Evolutionary conservation across 2,329 filamentous ascomycete genomes (phyloP), one percentile per base, ranked within the genome.

Genomic region (Dactylella cylindrospora): DNA sequence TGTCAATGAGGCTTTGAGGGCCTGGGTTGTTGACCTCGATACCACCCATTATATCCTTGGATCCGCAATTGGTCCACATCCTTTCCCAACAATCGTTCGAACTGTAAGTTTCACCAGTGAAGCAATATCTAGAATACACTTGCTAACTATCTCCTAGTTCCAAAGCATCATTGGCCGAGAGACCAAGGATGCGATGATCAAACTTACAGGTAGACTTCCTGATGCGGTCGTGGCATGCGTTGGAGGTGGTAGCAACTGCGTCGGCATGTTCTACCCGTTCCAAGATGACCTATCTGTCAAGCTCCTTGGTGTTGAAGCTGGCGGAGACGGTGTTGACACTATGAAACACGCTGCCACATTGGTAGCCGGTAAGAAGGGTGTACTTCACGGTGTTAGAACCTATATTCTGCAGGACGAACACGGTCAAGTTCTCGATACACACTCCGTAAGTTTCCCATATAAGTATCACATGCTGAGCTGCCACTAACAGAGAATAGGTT

Each of bases 21-120:
- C 88, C 65, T 98, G 93, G 93, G 90, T 98, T 13, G 86, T 90
- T 53, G 81, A 90, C 68, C 86, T 98, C 12, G 84, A 90, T 69
- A 94, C 88, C 13, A 97, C 93, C 0, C 93, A 98, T 78, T 98
- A 97, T 78, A 93, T 97, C 70, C 95, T 98, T 69, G 93, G 93
- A 53, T 96, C 90, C 12, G 93, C 93, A 36, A 98, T 98, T 69
- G 93, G 93, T 0, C 93, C 93, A 40, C 93, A 98, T 73, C 93
- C 93, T 8, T 97, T 96, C 84, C 93, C 93, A 1, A 95, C 89
- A 45, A 97, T 97, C 65, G 93, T 97, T 46, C 85, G 93, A 62
- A 96, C 91, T 0, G 53, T 60, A 51, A 55, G 53, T 36, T 23
- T 5, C 31, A 9, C 10, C 5, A n/a, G n/a, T n/a, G n/a, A n/a